phyloP scores from a whole-genome alignment of 129 eudicot species.

The Centrapalus pauciflorus region DNA sequence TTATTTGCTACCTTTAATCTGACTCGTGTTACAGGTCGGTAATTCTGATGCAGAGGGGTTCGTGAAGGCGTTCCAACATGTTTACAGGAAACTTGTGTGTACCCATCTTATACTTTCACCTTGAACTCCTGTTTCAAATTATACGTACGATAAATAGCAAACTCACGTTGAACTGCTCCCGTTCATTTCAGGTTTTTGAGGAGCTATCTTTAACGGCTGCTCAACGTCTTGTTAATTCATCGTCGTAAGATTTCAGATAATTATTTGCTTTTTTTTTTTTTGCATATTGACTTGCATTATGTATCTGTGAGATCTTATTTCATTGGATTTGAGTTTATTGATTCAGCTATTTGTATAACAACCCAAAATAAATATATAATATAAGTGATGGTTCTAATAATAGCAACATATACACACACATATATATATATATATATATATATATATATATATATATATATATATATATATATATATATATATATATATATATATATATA shows the following conservation, averaged over 20 bases:
- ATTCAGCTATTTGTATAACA: too few species aligned
- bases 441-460: too few species aligned
- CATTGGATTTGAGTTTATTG: too few species aligned
- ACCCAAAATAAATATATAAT: too few species aligned
- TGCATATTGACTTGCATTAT: too few species aligned
- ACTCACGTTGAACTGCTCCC: neutral
- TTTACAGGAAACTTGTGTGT: constrained; percentile 69
- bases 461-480: too few species aligned
- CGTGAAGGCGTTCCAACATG: constrained; percentile 72
- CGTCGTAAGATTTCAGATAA: constrained; percentile 25
- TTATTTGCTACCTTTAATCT: too few species aligned
- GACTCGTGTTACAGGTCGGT: constrained; percentile 42
- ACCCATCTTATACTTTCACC: neutral
- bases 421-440: too few species aligned
- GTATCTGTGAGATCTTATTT: too few species aligned
- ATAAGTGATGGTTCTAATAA: too few species aligned
- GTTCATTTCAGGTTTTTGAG: constrained; percentile 54
- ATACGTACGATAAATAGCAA: neutral
- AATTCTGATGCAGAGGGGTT: constrained; percentile 71
- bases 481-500: too few species aligned
- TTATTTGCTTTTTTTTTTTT: neutral
- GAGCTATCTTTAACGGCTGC: constrained; percentile 69
- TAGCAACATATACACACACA: too few species aligned
- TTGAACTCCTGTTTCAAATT: neutral
- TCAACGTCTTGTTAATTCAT: constrained; percentile 42